A percentile compares a stretch with the other conserved stretches of the same genome.
phyloP scores from a whole-genome alignment of 306 rosid species.

The Medicago truncatula region DNA sequence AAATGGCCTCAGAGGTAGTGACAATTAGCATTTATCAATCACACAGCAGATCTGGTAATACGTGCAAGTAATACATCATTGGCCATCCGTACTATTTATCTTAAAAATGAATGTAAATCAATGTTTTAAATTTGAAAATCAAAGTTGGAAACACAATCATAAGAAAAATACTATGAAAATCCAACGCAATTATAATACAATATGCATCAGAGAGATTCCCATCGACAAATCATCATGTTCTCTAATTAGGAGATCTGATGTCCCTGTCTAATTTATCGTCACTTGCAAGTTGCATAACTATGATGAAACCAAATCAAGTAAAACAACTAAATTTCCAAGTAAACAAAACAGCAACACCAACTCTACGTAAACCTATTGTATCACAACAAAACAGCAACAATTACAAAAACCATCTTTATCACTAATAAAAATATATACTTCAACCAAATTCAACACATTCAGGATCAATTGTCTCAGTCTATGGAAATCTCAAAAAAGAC shows the following conservation, averaged over 20 bases:
- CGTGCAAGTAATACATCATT: slow-evolving; percentile 60
- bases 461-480: no score
- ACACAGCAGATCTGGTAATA: slow-evolving; percentile 59
- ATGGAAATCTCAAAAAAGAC: no score
- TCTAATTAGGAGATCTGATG: slow-evolving; percentile 55
- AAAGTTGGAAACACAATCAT: no score
- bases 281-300: slow-evolving; percentile 35
- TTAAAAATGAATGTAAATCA: no score
- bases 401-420: no score
- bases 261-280: slow-evolving; percentile 67
- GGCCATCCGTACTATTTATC: slow-evolving; percentile 43
- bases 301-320: background rate
- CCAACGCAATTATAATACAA: no score
- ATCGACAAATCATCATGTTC: slow-evolving; percentile 62
- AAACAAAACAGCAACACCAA: no score
- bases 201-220: slow-evolving; percentile 80
- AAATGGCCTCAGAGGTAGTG: slow-evolving; percentile 73
- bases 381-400: no score
- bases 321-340: no score
- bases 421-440: no score
- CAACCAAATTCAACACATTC: background rate
- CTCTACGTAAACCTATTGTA: no score
- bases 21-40: slow-evolving; percentile 71
- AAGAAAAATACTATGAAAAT: no score
- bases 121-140: background rate